These are phyloP conservation scores for Moricandia arvensis DNA, from an alignment of 345 rosid genomes.

Conservation along the genomic window DNA sequence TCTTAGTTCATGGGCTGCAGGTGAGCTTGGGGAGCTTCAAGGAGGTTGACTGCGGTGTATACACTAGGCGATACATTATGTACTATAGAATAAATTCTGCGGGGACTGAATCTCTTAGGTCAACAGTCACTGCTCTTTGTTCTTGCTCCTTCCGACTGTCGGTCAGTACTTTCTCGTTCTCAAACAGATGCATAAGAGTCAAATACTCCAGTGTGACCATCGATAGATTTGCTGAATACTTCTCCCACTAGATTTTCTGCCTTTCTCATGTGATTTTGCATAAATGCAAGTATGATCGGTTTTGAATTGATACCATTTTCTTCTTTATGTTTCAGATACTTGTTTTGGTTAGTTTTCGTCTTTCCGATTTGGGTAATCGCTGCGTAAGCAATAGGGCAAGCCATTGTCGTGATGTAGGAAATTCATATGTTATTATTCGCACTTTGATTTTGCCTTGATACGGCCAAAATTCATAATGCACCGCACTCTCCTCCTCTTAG, in stretches of 20 bases:
- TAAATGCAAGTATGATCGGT: no score
- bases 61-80: constrained; percentile 71
- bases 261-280: background rate
- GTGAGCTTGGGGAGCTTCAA: constrained; percentile 91
- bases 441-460: no score
- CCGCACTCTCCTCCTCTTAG: no score
- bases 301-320: no score
- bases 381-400: no score
- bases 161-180: constrained; percentile 28
- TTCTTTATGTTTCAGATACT: no score
- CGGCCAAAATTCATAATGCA: no score
- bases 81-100: constrained; percentile 68
- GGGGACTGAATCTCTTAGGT: constrained; percentile 86
- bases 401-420: no score
- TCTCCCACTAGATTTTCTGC: background rate
- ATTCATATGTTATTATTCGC: no score
- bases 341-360: no score
- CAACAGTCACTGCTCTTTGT: no score
- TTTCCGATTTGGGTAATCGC: no score
- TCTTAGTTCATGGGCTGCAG: constrained; percentile 73
- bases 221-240: background rate
- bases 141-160: constrained; percentile 31
- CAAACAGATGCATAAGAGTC: constrained; percentile 3
- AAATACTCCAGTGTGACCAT: background rate
- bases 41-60: constrained; percentile 89